Percentiles rank a stretch among this genome's conserved stretches.
Evolutionary conservation across 371 early-diverging fungal genomes (phyloP).

Genomic region (Mortierella sp.): DNA sequence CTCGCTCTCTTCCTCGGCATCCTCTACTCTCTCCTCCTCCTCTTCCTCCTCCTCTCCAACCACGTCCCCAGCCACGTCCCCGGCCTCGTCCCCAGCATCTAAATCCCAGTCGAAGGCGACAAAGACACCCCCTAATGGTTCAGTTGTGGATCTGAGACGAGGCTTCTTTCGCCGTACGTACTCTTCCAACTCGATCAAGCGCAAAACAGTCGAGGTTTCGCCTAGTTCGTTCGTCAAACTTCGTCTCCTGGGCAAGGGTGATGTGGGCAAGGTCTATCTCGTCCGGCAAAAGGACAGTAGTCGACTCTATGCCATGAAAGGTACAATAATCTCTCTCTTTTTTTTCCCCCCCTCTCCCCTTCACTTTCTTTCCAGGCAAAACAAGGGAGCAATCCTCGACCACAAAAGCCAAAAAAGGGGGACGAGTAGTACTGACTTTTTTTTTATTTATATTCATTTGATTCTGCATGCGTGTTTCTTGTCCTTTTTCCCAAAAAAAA

Average conservation of each 20-base stretch:
- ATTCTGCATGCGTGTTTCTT: background rate
- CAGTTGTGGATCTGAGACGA: constrained; percentile 37
- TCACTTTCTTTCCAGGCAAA: background rate
- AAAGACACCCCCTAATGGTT: constrained; percentile 38
- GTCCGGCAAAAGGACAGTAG: constrained; percentile 89
- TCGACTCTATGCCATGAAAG: constrained; percentile 94
- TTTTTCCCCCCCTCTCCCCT: background rate
- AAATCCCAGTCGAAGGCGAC: background rate
- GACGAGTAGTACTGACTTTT: background rate
- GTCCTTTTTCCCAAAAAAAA: too few relatives aligned
- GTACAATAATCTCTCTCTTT: constrained; percentile 40
- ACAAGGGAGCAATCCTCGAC: background rate
- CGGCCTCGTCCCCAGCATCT: background rate
- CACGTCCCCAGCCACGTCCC: background rate
- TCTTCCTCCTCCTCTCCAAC: background rate
- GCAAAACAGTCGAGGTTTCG: constrained; percentile 81
- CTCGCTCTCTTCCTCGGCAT: too few relatives aligned
- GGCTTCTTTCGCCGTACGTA: constrained; percentile 67
- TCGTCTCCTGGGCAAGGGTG: constrained; percentile 92
- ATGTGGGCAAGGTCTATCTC: constrained; percentile 96
- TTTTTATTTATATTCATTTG: background rate
- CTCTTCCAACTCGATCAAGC: constrained; percentile 83
- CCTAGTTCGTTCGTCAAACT: constrained; percentile 88
- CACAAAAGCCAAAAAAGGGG: background rate
- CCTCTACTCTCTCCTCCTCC: too few relatives aligned